Conservation (phyloP, 768 basidiomycete species). For the Amanita inopinata region DNA sequence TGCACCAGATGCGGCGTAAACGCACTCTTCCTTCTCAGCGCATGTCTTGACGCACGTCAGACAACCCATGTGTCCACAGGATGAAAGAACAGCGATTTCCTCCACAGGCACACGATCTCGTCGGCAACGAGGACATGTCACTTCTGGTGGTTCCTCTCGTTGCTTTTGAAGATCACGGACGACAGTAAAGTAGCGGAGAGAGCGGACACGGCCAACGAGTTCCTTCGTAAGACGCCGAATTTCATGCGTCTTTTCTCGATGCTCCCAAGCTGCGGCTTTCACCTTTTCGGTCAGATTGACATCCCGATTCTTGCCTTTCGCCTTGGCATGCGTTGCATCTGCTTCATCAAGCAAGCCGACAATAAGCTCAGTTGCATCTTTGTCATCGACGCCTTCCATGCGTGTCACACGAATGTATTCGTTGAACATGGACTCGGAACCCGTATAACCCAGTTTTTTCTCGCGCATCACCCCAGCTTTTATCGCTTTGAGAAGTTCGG, state of each 20-base stretch:
- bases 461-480: slow-evolving; percentile 59
- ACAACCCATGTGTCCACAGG: slow-evolving; percentile 88
- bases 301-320: slow-evolving; percentile 46
- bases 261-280: slow-evolving; percentile 65
- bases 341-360: slow-evolving; percentile 52
- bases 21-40: slow-evolving; percentile 75
- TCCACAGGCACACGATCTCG: slow-evolving; percentile 45
- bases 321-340: slow-evolving; percentile 35
- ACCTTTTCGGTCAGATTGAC: slow-evolving; percentile 41
- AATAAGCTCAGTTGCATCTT: slow-evolving; percentile 60
- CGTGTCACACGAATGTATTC: slow-evolving; percentile 66
- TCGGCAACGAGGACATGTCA: slow-evolving; percentile 56
- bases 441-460: slow-evolving; percentile 50
- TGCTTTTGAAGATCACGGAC: slow-evolving; percentile 85
- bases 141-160: slow-evolving; percentile 43
- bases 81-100: slow-evolving; percentile 79
- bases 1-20: slow-evolving; percentile 55
- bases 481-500: slow-evolving; percentile 60
- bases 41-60: slow-evolving; percentile 58
- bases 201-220: slow-evolving; percentile 81
- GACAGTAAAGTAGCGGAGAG: slow-evolving; percentile 84
- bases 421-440: slow-evolving; percentile 69
- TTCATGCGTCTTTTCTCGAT: slow-evolving; percentile 81
- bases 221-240: slow-evolving; percentile 82
- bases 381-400: slow-evolving; percentile 67